Evolutionary conservation across 805 yeast species (phyloP).

Genomic region (Wickerhamomyces tratensis): DNA sequence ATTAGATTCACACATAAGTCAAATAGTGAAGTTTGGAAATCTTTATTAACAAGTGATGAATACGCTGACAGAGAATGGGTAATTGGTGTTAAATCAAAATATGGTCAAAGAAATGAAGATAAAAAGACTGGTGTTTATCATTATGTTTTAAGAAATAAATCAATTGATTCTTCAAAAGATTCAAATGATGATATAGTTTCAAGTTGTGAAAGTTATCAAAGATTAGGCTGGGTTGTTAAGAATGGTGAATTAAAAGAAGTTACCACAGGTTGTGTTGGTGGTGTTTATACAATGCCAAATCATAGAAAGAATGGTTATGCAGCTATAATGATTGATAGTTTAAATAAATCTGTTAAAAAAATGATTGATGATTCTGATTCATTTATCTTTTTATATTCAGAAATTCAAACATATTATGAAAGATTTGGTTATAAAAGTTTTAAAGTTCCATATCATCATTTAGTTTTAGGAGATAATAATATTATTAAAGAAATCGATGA

Average conservation of each 20-base stretch:
- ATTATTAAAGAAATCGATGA: not conserved
- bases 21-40: conserved; percentile 25
- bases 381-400: conserved; percentile 53
- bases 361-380: conserved; percentile 22
- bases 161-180: conserved; percentile 12
- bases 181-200: conserved; percentile 24
- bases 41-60: conserved; percentile 21
- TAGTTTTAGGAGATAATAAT: conserved; percentile 8
- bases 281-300: conserved; percentile 42
- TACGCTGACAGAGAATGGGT: conserved; percentile 27
- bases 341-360: conserved; percentile 17
- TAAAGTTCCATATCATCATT: conserved; percentile 27
- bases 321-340: conserved; percentile 28
- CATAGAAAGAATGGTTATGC: conserved; percentile 52
- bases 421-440: conserved; percentile 47
- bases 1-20: conserved; percentile 25
- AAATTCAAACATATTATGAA: conserved; percentile 58
- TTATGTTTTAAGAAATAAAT: conserved; percentile 22
- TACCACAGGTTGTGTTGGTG: conserved; percentile 39
- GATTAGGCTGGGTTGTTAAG: conserved; percentile 23
- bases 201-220: conserved; percentile 30
- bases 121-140: conserved; percentile 22
- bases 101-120: conserved; percentile 13
- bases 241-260: conserved; percentile 19
- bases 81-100: conserved; percentile 18